Evolutionary conservation across 768 basidiomycete species (phyloP).

Genomic region (Phallus indusiatus): DNA sequence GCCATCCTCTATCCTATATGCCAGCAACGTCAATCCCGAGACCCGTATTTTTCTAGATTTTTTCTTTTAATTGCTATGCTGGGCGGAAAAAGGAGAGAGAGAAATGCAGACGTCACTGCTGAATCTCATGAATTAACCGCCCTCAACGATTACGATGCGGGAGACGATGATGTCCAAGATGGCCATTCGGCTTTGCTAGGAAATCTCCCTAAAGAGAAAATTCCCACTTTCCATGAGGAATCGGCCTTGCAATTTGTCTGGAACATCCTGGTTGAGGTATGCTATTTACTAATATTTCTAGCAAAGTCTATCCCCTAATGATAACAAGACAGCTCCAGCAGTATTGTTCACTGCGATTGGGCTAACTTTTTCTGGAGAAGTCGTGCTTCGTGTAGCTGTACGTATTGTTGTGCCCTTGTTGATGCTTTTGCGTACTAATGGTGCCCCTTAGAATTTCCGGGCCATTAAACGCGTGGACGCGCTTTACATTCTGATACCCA

Average conservation of each 20-base stretch:
- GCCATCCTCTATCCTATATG: neutral
- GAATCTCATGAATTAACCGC: neutral
- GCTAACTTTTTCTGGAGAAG: slow-evolving; percentile 82
- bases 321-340: slow-evolving; percentile 70
- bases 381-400: slow-evolving; percentile 81
- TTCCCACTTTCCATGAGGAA: neutral
- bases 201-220: neutral
- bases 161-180: neutral
- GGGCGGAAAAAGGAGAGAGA: neutral
- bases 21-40: neutral
- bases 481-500: slow-evolving; percentile 93
- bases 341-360: slow-evolving; percentile 77
- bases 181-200: neutral
- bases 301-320: neutral
- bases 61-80: neutral
- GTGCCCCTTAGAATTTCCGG: slow-evolving; percentile 58
- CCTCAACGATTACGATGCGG: neutral
- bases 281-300: slow-evolving; percentile 14
- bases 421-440: neutral
- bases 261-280: slow-evolving; percentile 63
- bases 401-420: slow-evolving; percentile 14
- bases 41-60: neutral
- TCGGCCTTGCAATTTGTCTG: neutral
- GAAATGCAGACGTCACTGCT: neutral
- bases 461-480: slow-evolving; percentile 89